Base-by-base conservation (phyloP, 768 basidiomycete genomes). In the Pholiota conissans region DNA sequence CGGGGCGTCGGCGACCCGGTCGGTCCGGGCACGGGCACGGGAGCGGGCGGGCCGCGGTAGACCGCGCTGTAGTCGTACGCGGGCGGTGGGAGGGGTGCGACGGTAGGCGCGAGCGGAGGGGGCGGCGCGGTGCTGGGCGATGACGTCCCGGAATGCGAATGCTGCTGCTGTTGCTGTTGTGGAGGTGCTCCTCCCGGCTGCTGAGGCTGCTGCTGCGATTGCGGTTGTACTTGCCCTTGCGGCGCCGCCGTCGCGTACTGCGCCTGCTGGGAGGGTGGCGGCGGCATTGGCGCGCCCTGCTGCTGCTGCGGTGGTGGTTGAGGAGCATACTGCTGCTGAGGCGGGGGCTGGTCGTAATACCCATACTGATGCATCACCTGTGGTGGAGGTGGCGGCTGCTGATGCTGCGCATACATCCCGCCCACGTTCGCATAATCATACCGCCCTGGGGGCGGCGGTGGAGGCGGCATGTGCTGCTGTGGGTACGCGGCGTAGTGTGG, bases 311-410 rank as follows among this genome's bases (percentile, higher is more conserved):
- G 73, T 22, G 60, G 70, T 57, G 13, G 57, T 28, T 56, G 63
- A 14, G 67, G 9, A 55, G 58, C 54, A 61, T 64, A 64, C 24
- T 68, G 70, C 28, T 64, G 71, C 11, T 66, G 65, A 29, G 68
- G 73, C 20, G 60, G 70, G 2, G 67, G 69, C 32, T 70, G 72
- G 22, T 70, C 70, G 55, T 69, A 70, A 47, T 67, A 66, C 24
- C 56, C 55, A 58, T 67, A 67, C 22, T 69, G 67, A 11, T 52
- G 59, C 46, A 34, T 63, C 59, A 50, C 39, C 14, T 63, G 67
- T 28, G 67, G 67, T 3, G 67, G 67, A n/a, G n/a, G n/a, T n/a
- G n/a, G n/a, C n/a, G n/a, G n/a, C n/a, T n/a, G n/a, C n/a, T n/a
- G n/a, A 20, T 63, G 65, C 28, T 64, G 65, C 1, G 63, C 59